phyloP scores from a whole-genome alignment of 1,139 yeast species.

The Scheffersomyces segobiensis region DNA sequence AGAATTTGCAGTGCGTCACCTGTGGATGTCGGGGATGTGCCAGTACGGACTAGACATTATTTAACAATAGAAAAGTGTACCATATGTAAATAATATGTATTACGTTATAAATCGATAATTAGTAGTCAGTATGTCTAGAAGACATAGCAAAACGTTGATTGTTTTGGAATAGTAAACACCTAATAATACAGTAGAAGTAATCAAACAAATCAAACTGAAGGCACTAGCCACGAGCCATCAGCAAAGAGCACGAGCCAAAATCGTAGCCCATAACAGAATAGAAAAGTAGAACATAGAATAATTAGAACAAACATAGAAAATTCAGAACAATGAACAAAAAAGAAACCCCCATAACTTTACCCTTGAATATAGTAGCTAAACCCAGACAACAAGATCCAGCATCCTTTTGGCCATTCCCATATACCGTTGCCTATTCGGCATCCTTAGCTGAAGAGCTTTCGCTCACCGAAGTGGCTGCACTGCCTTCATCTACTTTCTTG shows the following conservation, averaged over 20 bases:
- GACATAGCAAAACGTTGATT: not conserved
- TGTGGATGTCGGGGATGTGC: constrained; percentile 94
- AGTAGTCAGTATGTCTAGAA: not conserved
- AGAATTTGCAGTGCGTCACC: constrained; percentile 63
- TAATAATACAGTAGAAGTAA: not conserved
- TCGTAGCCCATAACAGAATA: not conserved
- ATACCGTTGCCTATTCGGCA: not conserved
- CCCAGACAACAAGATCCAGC: not conserved
- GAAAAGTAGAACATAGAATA: not conserved
- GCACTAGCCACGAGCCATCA: not conserved
- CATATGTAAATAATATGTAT: not conserved
- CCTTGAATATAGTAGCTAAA: not conserved
- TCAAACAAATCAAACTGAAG: not conserved
- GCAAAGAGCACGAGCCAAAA: not conserved
- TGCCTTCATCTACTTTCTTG: constrained; percentile 13
- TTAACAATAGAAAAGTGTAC: not conserved
- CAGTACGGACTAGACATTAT: constrained; percentile 58
- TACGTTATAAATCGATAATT: not conserved
- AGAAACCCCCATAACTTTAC: not conserved
- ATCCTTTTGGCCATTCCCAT: not conserved
- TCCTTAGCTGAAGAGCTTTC: not conserved
- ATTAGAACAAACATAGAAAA: not conserved
- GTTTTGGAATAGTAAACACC: not conserved
- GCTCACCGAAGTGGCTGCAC: constrained; percentile 4
- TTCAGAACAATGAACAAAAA: not conserved